Percentiles rank a stretch among this genome's conserved stretches.
Conservation (phyloP, 2,329 filamentous ascomycete genomes). For the Neonectria sp. region DNA sequence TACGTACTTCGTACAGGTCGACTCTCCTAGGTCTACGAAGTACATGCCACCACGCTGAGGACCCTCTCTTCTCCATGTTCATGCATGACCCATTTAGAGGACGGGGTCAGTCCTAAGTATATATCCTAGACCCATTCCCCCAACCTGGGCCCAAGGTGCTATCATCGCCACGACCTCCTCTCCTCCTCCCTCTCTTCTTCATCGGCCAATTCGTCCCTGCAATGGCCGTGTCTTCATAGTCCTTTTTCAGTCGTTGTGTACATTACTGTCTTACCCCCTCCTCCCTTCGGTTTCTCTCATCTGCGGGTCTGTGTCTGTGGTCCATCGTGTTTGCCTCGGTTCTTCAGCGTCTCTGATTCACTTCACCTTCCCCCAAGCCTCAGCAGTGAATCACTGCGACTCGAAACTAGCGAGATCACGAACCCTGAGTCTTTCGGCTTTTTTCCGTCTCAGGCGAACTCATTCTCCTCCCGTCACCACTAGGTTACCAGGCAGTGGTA, state of each 20-base stretch:
- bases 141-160: slow-evolving; percentile 48
- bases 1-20: slow-evolving; percentile 44
- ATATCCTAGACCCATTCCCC: slow-evolving; percentile 63
- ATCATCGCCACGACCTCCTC: slow-evolving; percentile 48
- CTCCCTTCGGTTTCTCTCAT: slow-evolving; percentile 37
- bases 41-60: slow-evolving; percentile 44
- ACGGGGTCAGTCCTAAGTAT: slow-evolving; percentile 54
- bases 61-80: slow-evolving; percentile 57
- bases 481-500: slow-evolving; percentile 10
- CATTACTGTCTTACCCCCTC: slow-evolving; percentile 40
- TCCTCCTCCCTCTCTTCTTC: slow-evolving; percentile 43
- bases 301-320: slow-evolving; percentile 43
- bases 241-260: slow-evolving; percentile 46
- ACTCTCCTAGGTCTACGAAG: slow-evolving; percentile 38
- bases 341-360: slow-evolving; percentile 48
- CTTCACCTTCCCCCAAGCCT: slow-evolving; percentile 33
- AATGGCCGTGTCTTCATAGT: slow-evolving; percentile 49
- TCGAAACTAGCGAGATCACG: slow-evolving; percentile 34
- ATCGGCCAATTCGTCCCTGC: slow-evolving; percentile 44
- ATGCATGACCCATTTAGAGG: slow-evolving; percentile 53
- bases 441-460: slow-evolving; percentile 34
- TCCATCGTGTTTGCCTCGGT: slow-evolving; percentile 47
- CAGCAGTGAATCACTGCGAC: slow-evolving; percentile 43
- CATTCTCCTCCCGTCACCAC: slow-evolving; percentile 24
- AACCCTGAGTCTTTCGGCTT: slow-evolving; percentile 31